Percentiles rank a stretch among this genome's conserved stretches.
phyloP scores from a whole-genome alignment of 192 early-diverging fungal species.

The Umbelopsis sp. region DNA sequence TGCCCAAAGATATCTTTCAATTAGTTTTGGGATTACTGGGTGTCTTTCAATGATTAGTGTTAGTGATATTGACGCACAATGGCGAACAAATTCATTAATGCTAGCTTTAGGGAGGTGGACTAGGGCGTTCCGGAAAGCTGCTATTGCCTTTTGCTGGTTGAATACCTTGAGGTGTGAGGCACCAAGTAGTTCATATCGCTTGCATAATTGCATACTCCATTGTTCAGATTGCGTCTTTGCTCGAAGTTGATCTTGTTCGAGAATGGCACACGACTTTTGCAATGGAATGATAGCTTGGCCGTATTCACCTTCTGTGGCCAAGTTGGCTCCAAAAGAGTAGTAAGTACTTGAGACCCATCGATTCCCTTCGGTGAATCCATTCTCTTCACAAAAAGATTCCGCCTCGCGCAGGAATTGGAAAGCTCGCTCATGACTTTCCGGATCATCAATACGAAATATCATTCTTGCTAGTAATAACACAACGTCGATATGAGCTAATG shows the following conservation, averaged over 20 bases:
- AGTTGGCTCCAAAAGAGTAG: constrained; percentile 47
- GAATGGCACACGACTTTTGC: constrained; percentile 32
- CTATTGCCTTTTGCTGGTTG: not conserved
- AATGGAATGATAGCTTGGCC: constrained; percentile 41
- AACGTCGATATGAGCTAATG: constrained; percentile 30
- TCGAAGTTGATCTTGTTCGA: constrained; percentile 29
- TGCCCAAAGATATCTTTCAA: constrained; percentile 29
- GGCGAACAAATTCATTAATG: constrained; percentile 21
- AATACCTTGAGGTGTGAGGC: constrained; percentile 15
- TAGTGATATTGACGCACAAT: not conserved
- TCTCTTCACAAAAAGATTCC: constrained; percentile 29
- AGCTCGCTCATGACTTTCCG: constrained; percentile 20
- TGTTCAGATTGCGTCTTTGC: constrained; percentile 21
- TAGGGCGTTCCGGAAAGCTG: not conserved
- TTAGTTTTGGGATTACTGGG: constrained; percentile 30
- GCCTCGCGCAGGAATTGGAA: constrained; percentile 32
- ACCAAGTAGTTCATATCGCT: constrained; percentile 50
- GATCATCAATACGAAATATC: constrained; percentile 20
- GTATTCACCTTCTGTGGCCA: constrained; percentile 33
- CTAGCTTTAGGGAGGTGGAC: constrained; percentile 1
- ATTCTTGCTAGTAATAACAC: constrained; percentile 32
- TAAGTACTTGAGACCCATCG: constrained; percentile 54
- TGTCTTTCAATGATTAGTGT: constrained; percentile 5
- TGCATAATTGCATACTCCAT: constrained; percentile 36
- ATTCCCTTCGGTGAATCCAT: constrained; percentile 42